Base-by-base conservation (phyloP, 257 asterid genomes). In the Buddleja alternifolia region DNA sequence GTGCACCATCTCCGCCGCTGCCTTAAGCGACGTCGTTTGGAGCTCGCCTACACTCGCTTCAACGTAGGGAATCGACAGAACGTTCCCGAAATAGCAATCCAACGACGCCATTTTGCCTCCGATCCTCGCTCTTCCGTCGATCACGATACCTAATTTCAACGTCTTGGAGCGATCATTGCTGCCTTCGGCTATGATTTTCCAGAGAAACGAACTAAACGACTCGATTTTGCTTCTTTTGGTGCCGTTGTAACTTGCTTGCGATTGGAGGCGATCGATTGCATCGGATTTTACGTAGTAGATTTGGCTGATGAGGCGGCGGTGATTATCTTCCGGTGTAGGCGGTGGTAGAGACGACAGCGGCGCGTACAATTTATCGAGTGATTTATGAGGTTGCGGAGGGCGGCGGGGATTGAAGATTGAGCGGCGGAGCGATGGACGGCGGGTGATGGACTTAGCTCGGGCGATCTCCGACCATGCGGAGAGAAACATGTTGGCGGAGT, bases 401-500 rank as follows among this genome's bases (percentile, higher is more conserved):
- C 66, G 76, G 37, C 87, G 87, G 4, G 92, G 84, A 15, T 73
- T 75, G 69, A 86, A 69, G 25, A 75, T 23, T 24, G 92, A 86
- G 70, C 89, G 89, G 54, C 82, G 83, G 74, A 83, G 79, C 4
- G 67, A 68, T 55, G 89, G 89, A 24, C 69, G 42, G n/a, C 57
- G 54, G 9, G 75, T 75, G 44, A 71, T 25, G 19, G 55, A 67
- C 9, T 79, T 71, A 0, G 67, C 45, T n/a, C 24, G 85, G 45
- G 89, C 81, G 0, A 55, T 72, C 37, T 81, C 79, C 6, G 89
- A 84, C 92, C 92, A 86, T 0, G 87, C 71, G 0, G 74, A 24
- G 29, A 83, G 83, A 41, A 86, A 86, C 84, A 86, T 77, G 83
- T 86, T 81, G 75, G 87, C 83, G 19, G 92, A 81, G 65, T 83